Conservation (phyloP, 306 rosid species). For the Quercus mongolica region DNA sequence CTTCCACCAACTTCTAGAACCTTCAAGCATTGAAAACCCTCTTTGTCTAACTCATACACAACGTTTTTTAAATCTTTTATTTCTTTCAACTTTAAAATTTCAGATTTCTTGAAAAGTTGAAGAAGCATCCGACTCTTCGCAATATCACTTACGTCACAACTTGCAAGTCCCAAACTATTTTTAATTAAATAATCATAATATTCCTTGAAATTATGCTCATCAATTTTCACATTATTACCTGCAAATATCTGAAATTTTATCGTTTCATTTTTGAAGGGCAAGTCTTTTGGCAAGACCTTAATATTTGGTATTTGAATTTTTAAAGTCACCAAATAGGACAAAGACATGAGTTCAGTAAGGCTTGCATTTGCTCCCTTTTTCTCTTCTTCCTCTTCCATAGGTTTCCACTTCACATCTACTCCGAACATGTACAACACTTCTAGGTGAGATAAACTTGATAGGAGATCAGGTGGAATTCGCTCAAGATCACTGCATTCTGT, state of each 20-base stretch:
- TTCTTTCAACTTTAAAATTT: background rate
- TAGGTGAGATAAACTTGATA: background rate
- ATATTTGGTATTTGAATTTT: background rate
- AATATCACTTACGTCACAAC: background rate
- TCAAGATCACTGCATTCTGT: rapidly evolving
- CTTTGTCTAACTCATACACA: background rate
- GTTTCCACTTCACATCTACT: background rate
- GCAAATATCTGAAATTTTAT: no score
- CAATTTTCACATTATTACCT: no score
- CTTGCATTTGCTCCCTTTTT: background rate
- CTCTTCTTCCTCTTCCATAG: background rate
- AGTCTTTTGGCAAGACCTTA: no score
- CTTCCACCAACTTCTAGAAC: background rate
- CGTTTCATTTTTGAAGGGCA: no score
- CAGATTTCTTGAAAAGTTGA: conserved; percentile 14
- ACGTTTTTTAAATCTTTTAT: conserved; percentile 17
- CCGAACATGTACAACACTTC: background rate
- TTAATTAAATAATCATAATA: no score
- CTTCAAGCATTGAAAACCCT: conserved; percentile 17
- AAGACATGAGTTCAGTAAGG: conserved; percentile 17
- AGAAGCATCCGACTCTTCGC: background rate
- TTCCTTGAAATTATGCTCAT: no score
- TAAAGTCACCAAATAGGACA: background rate
- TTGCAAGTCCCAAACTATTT: background rate
- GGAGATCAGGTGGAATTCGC: background rate